A percentile compares a stretch with the other conserved stretches of the same genome.
These are phyloP conservation scores for Bondarzewia mesenterica DNA, from an alignment of 1,284 basidiomycete species.

Conservation along the genomic window DNA sequence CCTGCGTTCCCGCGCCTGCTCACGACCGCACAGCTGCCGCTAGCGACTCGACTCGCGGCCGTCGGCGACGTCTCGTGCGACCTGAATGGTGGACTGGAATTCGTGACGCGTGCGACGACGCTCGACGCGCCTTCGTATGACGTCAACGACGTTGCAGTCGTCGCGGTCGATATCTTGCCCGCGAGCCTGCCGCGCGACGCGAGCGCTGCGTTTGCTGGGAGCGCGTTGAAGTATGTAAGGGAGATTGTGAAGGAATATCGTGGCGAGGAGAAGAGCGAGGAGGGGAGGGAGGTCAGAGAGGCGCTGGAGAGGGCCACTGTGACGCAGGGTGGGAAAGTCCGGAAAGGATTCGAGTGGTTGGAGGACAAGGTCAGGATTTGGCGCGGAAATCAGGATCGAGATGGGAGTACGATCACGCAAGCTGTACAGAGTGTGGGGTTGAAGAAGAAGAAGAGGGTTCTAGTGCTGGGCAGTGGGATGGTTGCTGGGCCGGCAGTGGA, in stretches of 20 bases:
- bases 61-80: conserved; percentile 87
- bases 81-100: conserved; percentile 80
- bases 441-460: conserved; percentile 53
- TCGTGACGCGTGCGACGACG: conserved; percentile 68
- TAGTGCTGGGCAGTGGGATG: conserved; percentile 88
- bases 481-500: conserved; percentile 82
- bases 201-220: conserved; percentile 65
- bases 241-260: conserved; percentile 39
- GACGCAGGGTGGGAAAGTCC: conserved; percentile 51
- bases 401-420: background rate
- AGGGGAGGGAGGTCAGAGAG: conserved; percentile 28
- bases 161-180: conserved; percentile 86
- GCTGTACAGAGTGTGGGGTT: background rate
- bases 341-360: conserved; percentile 52
- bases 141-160: conserved; percentile 58
- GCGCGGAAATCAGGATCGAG: conserved; percentile 16
- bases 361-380: conserved; percentile 40
- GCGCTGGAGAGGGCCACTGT: conserved; percentile 67
- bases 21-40: conserved; percentile 53
- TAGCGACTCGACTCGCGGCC: conserved; percentile 41
- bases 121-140: conserved; percentile 70
- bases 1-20: conserved; percentile 72
- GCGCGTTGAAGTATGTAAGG: conserved; percentile 62
- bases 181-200: conserved; percentile 77
- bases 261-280: conserved; percentile 14